Evolutionary conservation across 2,329 filamentous ascomycete genomes (phyloP).

Genomic region (Chrysosporium queenslandicum): DNA sequence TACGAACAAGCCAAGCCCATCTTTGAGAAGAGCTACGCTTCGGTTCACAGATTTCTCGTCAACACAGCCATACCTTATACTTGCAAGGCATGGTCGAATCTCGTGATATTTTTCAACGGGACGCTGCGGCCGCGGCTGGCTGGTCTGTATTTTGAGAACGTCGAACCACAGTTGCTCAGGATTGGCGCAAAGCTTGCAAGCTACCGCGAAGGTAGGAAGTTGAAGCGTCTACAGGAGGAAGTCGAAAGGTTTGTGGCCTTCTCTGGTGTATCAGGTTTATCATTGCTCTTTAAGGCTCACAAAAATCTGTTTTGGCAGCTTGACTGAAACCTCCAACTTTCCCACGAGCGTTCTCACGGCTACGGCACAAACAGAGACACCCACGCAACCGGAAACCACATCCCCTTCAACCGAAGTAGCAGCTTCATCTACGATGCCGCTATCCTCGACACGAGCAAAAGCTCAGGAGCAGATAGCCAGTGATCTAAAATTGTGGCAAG

Average conservation of each 20-base stretch:
- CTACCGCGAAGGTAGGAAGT: constrained; percentile 50
- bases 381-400: constrained; percentile 13
- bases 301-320: not conserved
- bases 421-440: constrained; percentile 19
- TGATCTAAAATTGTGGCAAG: constrained; percentile 77
- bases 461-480: constrained; percentile 50
- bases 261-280: not conserved
- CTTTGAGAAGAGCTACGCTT: constrained; percentile 55
- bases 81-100: constrained; percentile 59
- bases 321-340: not conserved
- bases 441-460: constrained; percentile 33
- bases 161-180: constrained; percentile 86
- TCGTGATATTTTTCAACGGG: constrained; percentile 60
- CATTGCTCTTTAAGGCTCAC: not conserved
- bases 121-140: constrained; percentile 73
- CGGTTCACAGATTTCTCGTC: constrained; percentile 56
- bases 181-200: constrained; percentile 79
- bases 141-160: constrained; percentile 76
- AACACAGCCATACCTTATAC: constrained; percentile 63
- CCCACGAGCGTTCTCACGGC: not conserved
- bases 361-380: constrained; percentile 11
- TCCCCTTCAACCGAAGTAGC: constrained; percentile 21
- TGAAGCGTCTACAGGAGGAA: constrained; percentile 50
- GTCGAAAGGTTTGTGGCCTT: constrained; percentile 35
- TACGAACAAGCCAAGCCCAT: constrained; percentile 69